A percentile compares a stretch with the other conserved stretches of the same genome.
Evolutionary conservation across 2,329 filamentous ascomycete genomes (phyloP).

Genomic region (Alternaria brassicae): DNA sequence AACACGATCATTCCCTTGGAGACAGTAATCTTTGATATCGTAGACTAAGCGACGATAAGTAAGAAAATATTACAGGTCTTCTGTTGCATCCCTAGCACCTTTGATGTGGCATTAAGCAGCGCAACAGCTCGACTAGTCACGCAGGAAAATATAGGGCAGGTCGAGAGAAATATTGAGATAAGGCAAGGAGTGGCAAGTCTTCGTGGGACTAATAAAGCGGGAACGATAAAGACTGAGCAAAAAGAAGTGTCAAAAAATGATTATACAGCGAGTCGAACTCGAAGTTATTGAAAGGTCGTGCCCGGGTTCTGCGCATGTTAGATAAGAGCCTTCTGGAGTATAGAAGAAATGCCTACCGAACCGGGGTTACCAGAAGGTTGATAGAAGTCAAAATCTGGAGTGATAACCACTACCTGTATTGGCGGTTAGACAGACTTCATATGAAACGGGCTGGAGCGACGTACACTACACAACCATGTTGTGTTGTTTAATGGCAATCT

Average conservation of each 20-base stretch:
- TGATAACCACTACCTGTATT: conserved; percentile 19
- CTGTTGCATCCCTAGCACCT: neutral
- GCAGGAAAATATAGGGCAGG: no score
- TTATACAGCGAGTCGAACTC: neutral
- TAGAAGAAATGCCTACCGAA: neutral
- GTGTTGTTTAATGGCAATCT: neutral
- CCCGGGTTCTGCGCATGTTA: conserved; percentile 3
- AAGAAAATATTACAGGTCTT: neutral
- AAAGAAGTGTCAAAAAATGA: neutral
- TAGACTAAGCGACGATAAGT: neutral
- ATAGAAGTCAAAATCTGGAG: conserved; percentile 18
- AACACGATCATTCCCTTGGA: neutral
- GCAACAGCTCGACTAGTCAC: no score
- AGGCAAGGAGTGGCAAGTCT: no score
- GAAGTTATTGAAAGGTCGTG: neutral
- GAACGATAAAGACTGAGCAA: neutral
- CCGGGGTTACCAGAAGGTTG: conserved; percentile 19
- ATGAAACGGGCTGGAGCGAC: neutral
- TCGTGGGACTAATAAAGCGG: no score
- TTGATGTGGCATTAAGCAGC: no score
- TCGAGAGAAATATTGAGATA: no score
- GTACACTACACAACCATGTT: conserved; percentile 15
- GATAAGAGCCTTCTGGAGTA: fast-evolving
- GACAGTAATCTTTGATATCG: neutral
- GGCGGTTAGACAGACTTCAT: conserved; percentile 7